These are phyloP conservation scores for Cryptosporidium canis DNA, from an alignment of 169 alveolate genomes.

Conservation along the genomic window DNA sequence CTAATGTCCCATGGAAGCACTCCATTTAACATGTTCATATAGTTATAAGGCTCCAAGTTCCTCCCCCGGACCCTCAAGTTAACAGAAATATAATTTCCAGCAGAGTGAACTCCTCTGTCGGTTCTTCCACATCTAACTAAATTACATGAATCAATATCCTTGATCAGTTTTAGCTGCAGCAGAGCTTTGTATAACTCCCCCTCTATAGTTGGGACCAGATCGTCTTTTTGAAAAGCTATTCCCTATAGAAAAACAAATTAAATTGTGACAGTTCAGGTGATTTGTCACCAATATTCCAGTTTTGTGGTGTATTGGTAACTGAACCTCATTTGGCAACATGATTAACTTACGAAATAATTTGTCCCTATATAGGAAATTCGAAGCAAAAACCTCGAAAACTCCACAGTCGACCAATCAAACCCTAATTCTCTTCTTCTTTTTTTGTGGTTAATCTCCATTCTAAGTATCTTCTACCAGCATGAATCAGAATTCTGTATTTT, in stretches of 20 bases:
- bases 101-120: conserved; percentile 91
- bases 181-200: conserved; percentile 67
- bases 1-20: conserved; percentile 87
- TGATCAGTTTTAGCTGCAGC: conserved; percentile 28
- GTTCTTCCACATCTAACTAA: conserved; percentile 87
- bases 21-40: conserved; percentile 80
- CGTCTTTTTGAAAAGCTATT: conserved; percentile 71
- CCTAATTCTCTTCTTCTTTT: conserved; percentile 2
- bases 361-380: conserved; percentile 72
- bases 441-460: background rate
- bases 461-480: background rate
- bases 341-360: conserved; percentile 63
- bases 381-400: conserved; percentile 45
- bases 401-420: conserved; percentile 62
- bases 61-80: conserved; percentile 77
- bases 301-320: too few relatives aligned
- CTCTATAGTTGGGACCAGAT: conserved; percentile 59
- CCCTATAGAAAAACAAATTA: conserved; percentile 43
- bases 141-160: conserved; percentile 42
- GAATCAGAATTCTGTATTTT: background rate
- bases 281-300: too few relatives aligned
- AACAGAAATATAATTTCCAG: conserved; percentile 85
- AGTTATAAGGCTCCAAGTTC: conserved; percentile 74
- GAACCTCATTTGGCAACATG: too few relatives aligned
- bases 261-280: too few relatives aligned